Conservation (phyloP, 73 alveolate genomes). For the Paramecium sexaurelia region DNA sequence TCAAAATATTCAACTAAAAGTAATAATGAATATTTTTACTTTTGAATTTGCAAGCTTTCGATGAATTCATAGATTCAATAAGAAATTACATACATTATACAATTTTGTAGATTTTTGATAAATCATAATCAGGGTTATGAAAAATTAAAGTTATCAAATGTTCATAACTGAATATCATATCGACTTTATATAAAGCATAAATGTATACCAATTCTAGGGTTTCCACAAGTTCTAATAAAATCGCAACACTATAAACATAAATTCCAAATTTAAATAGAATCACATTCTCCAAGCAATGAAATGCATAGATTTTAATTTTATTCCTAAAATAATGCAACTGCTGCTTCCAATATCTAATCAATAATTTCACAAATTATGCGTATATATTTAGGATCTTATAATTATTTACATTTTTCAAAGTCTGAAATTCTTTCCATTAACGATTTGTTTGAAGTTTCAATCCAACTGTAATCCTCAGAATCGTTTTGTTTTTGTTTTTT, state of each 20-base stretch:
- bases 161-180: slow-evolving; percentile 35
- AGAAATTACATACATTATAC: background rate
- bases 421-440: background rate
- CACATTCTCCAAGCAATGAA: slow-evolving; percentile 5
- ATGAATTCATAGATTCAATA: background rate
- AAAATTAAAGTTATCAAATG: background rate
- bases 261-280: background rate
- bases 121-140: slow-evolving; percentile 31
- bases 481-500: background rate
- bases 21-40: background rate
- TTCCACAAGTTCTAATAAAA: background rate
- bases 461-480: slow-evolving; percentile 6
- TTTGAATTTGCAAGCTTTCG: slow-evolving; percentile 22
- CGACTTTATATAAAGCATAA: background rate
- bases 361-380: background rate
- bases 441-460: background rate
- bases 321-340: background rate
- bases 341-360: slow-evolving; percentile 22
- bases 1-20: slow-evolving; percentile 21
- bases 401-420: background rate
- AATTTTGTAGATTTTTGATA: background rate
- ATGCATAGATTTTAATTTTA: background rate
- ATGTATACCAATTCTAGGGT: background rate
- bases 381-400: slow-evolving; percentile 18
- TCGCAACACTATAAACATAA: slow-evolving; percentile 34